A percentile compares a stretch with the other conserved stretches of the same genome.
Conservation (phyloP, 768 basidiomycete species). For the Clitopilus passeckerianus region DNA sequence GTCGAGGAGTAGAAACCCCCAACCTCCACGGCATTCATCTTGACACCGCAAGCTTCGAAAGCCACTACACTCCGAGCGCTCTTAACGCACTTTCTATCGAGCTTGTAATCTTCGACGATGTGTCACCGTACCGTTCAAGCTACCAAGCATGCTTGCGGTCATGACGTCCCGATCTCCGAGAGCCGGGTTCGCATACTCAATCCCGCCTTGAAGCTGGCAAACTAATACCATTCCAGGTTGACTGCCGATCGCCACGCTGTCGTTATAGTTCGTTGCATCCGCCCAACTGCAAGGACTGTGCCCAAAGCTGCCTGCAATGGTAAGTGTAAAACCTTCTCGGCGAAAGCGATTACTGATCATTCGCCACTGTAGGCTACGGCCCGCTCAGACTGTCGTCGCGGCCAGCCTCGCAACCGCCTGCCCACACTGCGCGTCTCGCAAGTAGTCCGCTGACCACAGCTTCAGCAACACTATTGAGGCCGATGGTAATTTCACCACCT, state of each 20-base stretch:
- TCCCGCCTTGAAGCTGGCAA: background rate
- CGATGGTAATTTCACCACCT: background rate
- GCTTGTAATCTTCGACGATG: background rate
- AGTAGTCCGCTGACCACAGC: background rate
- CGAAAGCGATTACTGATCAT: background rate
- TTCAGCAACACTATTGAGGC: too few relatives aligned
- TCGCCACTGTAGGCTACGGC: background rate
- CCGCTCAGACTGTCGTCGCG: background rate
- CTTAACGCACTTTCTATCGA: background rate
- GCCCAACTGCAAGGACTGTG: background rate
- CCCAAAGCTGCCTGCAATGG: background rate
- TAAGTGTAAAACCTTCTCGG: background rate
- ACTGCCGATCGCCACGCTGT: background rate
- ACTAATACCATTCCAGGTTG: background rate
- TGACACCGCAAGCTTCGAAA: background rate
- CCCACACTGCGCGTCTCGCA: conserved; percentile 3
- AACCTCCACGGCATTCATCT: background rate
- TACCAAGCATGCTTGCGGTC: conserved; percentile 1
- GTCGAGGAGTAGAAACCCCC: background rate
- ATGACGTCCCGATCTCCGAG: background rate
- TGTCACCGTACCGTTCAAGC: background rate
- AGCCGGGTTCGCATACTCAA: background rate
- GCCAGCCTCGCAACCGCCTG: background rate
- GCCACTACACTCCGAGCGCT: background rate
- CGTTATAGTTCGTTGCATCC: background rate